Percentiles rank a stretch among this genome's conserved stretches.
phyloP scores from a whole-genome alignment of 176 grass and related monocot species.

The Oryza coarctata region DNA sequence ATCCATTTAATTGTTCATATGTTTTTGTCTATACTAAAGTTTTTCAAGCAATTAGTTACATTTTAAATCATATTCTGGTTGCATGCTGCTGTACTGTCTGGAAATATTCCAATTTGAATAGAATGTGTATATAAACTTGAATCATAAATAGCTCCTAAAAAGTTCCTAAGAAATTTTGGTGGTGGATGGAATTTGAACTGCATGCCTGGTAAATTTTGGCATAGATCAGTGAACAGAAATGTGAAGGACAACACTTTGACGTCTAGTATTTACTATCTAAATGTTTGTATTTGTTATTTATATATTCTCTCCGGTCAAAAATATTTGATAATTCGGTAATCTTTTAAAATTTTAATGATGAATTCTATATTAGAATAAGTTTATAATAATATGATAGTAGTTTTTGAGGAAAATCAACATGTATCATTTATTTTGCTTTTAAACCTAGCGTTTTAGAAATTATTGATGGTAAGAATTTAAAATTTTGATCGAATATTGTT shows the following conservation, averaged over 20 bases:
- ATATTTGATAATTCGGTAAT: no score
- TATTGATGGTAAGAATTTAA: no score
- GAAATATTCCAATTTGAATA: background rate
- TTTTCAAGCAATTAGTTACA: background rate
- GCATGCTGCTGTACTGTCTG: background rate
- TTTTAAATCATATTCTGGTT: background rate
- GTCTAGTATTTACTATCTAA: background rate
- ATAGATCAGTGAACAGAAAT: background rate
- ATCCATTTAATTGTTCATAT: background rate
- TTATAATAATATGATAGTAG: no score
- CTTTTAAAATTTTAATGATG: no score
- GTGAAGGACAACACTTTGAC: background rate
- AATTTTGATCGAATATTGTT: no score
- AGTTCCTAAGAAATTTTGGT: background rate
- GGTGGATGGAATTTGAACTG: background rate
- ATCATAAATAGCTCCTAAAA: background rate
- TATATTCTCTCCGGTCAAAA: no score
- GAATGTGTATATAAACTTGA: background rate
- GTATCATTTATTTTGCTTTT: no score
- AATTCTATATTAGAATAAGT: no score
- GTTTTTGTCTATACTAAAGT: background rate
- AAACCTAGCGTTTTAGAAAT: no score
- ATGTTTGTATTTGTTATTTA: background rate
- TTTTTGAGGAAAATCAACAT: no score
- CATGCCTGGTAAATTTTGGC: background rate